Evolutionary conservation across 305 asterid species (phyloP), one percentile per base, ranked within the genome.

Genomic region (Fraxinus albicans): DNA sequence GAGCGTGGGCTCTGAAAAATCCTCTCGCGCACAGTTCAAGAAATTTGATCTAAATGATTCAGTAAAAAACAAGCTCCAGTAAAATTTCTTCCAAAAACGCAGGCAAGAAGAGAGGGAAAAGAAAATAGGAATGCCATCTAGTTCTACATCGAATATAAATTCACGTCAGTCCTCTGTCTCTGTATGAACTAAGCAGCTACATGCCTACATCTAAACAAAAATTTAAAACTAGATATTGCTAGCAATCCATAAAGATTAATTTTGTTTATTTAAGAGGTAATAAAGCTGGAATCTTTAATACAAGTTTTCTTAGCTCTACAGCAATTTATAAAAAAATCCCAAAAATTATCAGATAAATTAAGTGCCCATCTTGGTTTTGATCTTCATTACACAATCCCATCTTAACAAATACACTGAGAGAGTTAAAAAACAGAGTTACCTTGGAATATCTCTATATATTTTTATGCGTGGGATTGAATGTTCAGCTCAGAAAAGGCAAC

Each of bases 341-440:
- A 69, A 29, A 31, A 70, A 70, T 31, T 8, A 70, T 70, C 8
- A 12, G 40, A 70, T 31, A 70, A 70, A 70, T 12, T 31, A 70
- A 31, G 23, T 6, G 10, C 76, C 42, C 40, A 31, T 27, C 21
- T 29, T 70, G 76, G 15, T 29, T 70, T 70, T 33, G 40, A 70
- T 29, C 21, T 29, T 70, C 9, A 73, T 42, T 7, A 63, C 40
- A 80, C 10, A 78, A 63, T n/a, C 81, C 79, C 81, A 85, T 74
- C 83, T 67, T 80, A 82, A 42, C 13, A 42, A 35, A 76, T 15
- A n/a, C 35, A 34, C 65, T 8, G 35, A 58, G 70, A 50, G 74
- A 69, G 77, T 53, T 72, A 23, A 80, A 17, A 29, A 70, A 29
- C 40, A 69, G 13, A 69, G 7, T 58, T 81, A 84, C 85, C 88